Base-by-base conservation (phyloP, 1,284 basidiomycete genomes). In the Microbotryomycetes sp. region DNA sequence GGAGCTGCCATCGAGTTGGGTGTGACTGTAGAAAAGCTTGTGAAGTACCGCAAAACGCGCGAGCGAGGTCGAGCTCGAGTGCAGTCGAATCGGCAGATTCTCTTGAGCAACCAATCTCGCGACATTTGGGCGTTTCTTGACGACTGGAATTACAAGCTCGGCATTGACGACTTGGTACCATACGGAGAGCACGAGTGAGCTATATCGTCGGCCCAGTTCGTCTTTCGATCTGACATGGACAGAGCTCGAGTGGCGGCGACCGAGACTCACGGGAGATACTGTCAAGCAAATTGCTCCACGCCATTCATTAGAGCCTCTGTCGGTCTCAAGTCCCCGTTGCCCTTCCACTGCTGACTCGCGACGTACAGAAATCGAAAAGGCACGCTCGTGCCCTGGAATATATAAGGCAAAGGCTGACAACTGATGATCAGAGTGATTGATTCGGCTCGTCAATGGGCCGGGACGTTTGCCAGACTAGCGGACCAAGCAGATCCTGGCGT, bases 131-230 rank as follows among this genome's bases (percentile, higher is more conserved):
- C 7, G 2, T 24, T 24, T n/a, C 24, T 52, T 16, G n/a, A 24
- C 50, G n/a, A 52, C n/a, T 24, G 6, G 35, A 59, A 47, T 27
- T 62, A 58, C 52, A 74, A 79, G 30, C 77, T 91, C n/a, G 82
- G 81, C 2, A 71, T 68, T 1, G 80, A 84, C 53, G 79, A 83
- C 62, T 76, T 92, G 24, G 81, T 88, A 15, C 78, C 82, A 2
- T 83, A 84, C 61, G 90, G 90, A 2, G 83, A 83, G 3, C 73
- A 78, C 5, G 82, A 89, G 88, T 91, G 70, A 65, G 86, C 79
- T 16, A 30, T 35, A 26, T 18, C 11, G n/a, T 45, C 23, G 35
- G 18, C 24, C 13, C 13, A 28, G 23, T 29, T 45, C 23, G 16
- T 11, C 9, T 16, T 23, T 45, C 15, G 18, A 15, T 21, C n/a